Conservation (phyloP, 2,329 filamentous ascomycete genomes). For the Teratosphaeria destructans region DNA sequence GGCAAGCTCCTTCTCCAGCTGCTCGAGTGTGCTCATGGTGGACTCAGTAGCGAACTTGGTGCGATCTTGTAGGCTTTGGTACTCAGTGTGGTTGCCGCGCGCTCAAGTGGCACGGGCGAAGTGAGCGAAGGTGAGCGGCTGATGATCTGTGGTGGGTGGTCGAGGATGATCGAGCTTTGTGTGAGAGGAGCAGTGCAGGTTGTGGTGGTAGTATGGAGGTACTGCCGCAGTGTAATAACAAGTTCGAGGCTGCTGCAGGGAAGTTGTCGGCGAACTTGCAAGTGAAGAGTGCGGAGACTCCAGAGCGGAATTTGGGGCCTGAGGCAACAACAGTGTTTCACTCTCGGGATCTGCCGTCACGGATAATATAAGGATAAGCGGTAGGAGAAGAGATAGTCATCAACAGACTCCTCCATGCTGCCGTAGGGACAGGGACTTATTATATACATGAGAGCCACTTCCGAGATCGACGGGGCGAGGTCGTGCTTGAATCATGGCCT, state of each 20-base stretch:
- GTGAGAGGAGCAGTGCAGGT: not conserved
- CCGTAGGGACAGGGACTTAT: not conserved
- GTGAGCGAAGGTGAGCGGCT: not conserved
- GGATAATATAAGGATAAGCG: too few species aligned
- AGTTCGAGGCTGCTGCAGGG: too few species aligned
- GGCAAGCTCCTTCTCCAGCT: slow-evolving; percentile 63
- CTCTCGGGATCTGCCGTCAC: not conserved
- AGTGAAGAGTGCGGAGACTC: not conserved
- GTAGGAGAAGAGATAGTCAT: too few species aligned
- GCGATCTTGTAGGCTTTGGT: not conserved
- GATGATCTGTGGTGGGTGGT: not conserved
- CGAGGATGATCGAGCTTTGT: not conserved
- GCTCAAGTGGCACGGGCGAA: not conserved
- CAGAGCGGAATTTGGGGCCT: not conserved
- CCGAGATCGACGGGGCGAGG: not conserved
- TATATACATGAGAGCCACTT: not conserved
- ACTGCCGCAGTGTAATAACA: too few species aligned
- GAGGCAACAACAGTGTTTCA: not conserved
- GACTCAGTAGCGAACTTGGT: slow-evolving; percentile 10
- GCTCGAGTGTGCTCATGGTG: slow-evolving; percentile 51
- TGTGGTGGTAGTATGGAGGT: not conserved
- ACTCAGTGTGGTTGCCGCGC: slow-evolving; percentile 1
- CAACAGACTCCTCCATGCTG: not conserved
- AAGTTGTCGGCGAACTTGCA: not conserved
- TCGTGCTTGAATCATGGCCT: not conserved